Base-by-base conservation (phyloP, 169 alveolate genomes). In the Babesia ovis region DNA sequence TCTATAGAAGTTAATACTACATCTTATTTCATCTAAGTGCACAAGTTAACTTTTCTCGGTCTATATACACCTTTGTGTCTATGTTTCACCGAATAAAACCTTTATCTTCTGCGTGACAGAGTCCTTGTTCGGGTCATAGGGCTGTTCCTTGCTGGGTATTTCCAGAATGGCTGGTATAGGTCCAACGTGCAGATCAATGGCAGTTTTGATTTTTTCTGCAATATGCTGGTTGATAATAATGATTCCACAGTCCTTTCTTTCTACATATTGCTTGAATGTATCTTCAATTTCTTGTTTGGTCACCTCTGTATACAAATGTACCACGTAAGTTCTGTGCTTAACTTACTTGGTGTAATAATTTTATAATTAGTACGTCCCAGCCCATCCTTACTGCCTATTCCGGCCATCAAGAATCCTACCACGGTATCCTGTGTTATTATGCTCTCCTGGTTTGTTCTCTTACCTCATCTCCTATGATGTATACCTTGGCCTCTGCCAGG, bases 391-490 rank as follows among this genome's bases (percentile, higher is more conserved):
- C 83, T 77, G 32, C 92, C 92, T 57, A 82, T 80, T 51, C 92
- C 92, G 20, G 92, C 92, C 62, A 86, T 67, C 54, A 86, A 73
- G 76, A 86, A 86, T 32, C 92, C 92, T 23, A 86, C 90, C 41
- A 86, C 92, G 31, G 92, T 82, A 60, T 86, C 92, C 92, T 86
- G 75, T 43, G 73, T 43, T 45, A 35, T 50, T 67, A 42, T 31
- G 29, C 3, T 14, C 50, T 12, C 45, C 9, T 5, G 25, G 20
- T 6, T 48, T 12, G 14, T 20, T 8, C 5, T 6, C 77, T 59
- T 48, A 86, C 92, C 85, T 86, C 90, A 80, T 86, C 92, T 43
- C 92, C 92, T 54, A 86, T 86, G 75, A 86, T 86, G 66, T 86
- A 86, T 50, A 86, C 77, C 54, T 82, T 86, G 42, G 79, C 75